Evolutionary conservation across 129 eudicot genomes (phyloP), one percentile per base, ranked within the genome.

Genomic region (Chrysanthemum lavandulifolium): DNA sequence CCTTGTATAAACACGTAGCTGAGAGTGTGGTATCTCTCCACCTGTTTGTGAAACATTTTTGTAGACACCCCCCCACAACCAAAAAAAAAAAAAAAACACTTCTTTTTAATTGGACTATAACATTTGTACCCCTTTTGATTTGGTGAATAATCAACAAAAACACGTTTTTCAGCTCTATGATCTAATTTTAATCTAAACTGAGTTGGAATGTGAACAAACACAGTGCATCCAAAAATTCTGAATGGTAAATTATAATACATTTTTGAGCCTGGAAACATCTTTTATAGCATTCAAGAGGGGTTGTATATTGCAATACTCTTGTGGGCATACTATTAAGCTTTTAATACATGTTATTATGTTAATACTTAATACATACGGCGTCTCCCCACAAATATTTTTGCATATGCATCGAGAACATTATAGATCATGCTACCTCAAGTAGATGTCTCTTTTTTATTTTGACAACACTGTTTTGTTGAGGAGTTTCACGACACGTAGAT

Each of bases 361-460:
- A n/a, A n/a, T n/a, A n/a, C n/a, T n/a, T n/a, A n/a, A 27, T 27
- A 2, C 29, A 27, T 27, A 27, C 29, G 29, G 18, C 66, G 10
- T 61, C 47, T 23, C 47, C 66, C 47, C 11, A 12, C 43, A 61
- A 27, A 61, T 61, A 23, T 23, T 23, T 23, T 23, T 23, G 25
- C 25, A 23, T 23, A 61, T 61, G 21, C 45, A 29, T 61, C 13
- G 18, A 61, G n/a, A 61, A 61, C 63, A 58, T 58, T 10, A 19
- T 58, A 19, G 33, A 18, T 58, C 63, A 2, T 15, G 47, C 6
- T n/a, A 61, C 66, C 66, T 50, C 11, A 9, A 51, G 45, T 7
- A 68, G 9, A 55, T 68, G 73, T 21, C 50, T 40, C 29, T 70
- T 54, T 70, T 70, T 29, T 33, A 18, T 48, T 49, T 50, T 40